These are phyloP conservation scores for Melanopsichium pennsylvanicum DNA, from an alignment of 1,284 basidiomycete genomes.

Conservation along the genomic window DNA sequence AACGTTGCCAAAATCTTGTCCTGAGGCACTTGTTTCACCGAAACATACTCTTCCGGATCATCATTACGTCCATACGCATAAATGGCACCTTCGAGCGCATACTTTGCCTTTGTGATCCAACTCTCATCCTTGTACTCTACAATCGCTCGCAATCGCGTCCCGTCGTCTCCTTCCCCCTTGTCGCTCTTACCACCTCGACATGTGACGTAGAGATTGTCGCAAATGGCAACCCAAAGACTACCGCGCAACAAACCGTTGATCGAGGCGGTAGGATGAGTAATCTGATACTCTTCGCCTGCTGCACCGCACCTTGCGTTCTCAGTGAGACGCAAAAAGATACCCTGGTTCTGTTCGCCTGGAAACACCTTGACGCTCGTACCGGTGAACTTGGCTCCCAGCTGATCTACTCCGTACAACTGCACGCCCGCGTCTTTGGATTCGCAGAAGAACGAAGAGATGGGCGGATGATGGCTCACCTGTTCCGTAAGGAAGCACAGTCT, in stretches of 20 bases:
- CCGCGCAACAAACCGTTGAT: slow-evolving; percentile 92
- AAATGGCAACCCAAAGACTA: slow-evolving; percentile 86
- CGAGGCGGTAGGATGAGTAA: slow-evolving; percentile 86
- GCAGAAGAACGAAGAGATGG: slow-evolving; percentile 79
- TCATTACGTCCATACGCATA: slow-evolving; percentile 76
- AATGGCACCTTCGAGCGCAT: slow-evolving; percentile 86
- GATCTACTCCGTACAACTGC: slow-evolving; percentile 73
- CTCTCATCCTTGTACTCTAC: slow-evolving; percentile 98
- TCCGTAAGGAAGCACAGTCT: slow-evolving; percentile 61
- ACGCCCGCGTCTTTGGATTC: slow-evolving; percentile 57
- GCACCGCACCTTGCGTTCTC: slow-evolving; percentile 47
- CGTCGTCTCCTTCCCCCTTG: slow-evolving; percentile 41
- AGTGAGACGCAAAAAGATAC: slow-evolving; percentile 72
- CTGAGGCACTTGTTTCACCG: slow-evolving; percentile 86
- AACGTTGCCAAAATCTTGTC: slow-evolving; percentile 80
- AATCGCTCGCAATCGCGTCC: slow-evolving; percentile 75
- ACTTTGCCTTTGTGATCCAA: slow-evolving; percentile 89
- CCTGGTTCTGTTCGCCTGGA: slow-evolving; percentile 73
- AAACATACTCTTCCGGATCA: slow-evolving; percentile 75
- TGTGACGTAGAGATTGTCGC: slow-evolving; percentile 80
- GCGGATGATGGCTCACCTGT: slow-evolving; percentile 90
- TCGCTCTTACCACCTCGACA: slow-evolving; percentile 75
- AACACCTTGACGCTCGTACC: slow-evolving; percentile 69
- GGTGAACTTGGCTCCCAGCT: slow-evolving; percentile 77
- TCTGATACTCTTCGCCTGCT: slow-evolving; percentile 68